These are phyloP conservation scores for Saccharum spontaneum DNA, from an alignment of 176 grass and related monocot species.

Conservation along the genomic window DNA sequence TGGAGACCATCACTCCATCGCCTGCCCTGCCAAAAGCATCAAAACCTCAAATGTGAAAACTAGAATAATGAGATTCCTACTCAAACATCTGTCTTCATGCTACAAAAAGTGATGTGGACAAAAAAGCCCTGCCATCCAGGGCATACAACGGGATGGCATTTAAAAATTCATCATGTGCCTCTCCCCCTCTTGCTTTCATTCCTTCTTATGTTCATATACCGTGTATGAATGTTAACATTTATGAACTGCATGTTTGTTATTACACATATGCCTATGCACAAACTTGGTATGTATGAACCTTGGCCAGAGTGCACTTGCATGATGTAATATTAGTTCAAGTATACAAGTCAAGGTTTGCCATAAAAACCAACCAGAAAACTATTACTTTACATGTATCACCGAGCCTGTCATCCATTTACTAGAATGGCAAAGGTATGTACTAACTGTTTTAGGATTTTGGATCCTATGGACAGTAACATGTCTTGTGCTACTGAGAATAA, in stretches of 20 bases:
- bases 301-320: conserved; percentile 9
- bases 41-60: conserved; percentile 24
- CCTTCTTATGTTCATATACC: neutral
- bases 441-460: neutral
- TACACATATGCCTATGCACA: neutral
- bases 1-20: conserved; percentile 99
- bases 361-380: neutral
- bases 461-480: conserved; percentile 12
- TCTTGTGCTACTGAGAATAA: conserved; percentile 2
- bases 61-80: neutral
- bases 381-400: neutral
- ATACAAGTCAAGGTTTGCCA: neutral
- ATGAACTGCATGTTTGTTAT: neutral
- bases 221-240: neutral
- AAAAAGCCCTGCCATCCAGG: neutral
- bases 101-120: neutral
- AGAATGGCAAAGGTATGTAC: neutral
- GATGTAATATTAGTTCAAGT: conserved; percentile 4
- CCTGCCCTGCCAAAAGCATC: conserved; percentile 68
- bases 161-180: conserved; percentile 3
- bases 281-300: neutral
- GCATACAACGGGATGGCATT: conserved; percentile 10
- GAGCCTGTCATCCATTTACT: conserved; percentile 12
- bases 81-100: neutral
- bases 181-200: conserved; percentile 2